Evolutionary conservation across 768 basidiomycete genomes (phyloP), one percentile per base, ranked within the genome.

Genomic region (Pleurotus giganteus): DNA sequence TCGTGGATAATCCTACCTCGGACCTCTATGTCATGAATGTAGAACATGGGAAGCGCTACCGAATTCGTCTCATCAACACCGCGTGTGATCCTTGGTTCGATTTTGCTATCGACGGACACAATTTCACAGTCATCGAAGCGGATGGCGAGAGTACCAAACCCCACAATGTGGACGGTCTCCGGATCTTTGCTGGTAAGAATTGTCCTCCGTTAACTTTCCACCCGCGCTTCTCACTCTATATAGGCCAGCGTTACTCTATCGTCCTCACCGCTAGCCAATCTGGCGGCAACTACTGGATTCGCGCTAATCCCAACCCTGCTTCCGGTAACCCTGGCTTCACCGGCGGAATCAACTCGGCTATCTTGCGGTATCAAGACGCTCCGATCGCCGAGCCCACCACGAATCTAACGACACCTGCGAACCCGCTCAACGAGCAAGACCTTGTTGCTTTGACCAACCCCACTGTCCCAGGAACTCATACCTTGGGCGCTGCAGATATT

Each of bases 201-300:
- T 67, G 0, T 65, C 69, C 47, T 24, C 15, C 4, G 7, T 13
- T 6, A 32, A 32, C 31, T 6, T 6, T 13, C 31, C 31, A 13
- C 13, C 31, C 13, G 6, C 13, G 31, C 31, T 32, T 13, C 6
- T 13, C 6, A 13, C 13, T 32, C 31, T 32, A 6, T 32, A 15
- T 46, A 32, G 39, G 39, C 8, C 39, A 41, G 19, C 39, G 39
- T 41, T 41, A 41, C 19, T 79, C 76, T 4, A 67, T 77, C 17
- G 63, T 80, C 8, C 63, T 80, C n/a, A 60, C 64, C 11, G 78
- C 79, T 6, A 61, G 76, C 58, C 71, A 79, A 53, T 57, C 70
- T 0, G 57, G 76, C 17, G 72, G 61, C 11, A 84, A 80, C 55
- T 83, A 84, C 61, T 83, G 81, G 81, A 69, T 84, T 39, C 77